Percentiles rank a stretch among this genome's conserved stretches.
Conservation (phyloP, 2,329 filamentous ascomycete genomes). For the Setomelanomma holmii region DNA sequence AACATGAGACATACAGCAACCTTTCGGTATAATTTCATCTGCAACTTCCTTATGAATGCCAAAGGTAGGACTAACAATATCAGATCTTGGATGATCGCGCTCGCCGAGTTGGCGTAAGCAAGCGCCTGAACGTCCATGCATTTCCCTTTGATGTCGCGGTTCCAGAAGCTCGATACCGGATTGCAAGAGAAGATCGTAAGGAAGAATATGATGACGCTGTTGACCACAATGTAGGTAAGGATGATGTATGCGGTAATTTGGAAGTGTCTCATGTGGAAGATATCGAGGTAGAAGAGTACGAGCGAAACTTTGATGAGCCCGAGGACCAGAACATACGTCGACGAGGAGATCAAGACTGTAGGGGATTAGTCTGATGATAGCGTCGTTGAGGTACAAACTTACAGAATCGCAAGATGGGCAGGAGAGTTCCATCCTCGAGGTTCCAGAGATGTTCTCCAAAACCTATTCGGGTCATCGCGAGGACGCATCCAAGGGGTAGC, state of each 20-base stretch:
- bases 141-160: slow-evolving; percentile 28
- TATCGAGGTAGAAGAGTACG: slow-evolving; percentile 32
- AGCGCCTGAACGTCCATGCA: slow-evolving; percentile 28
- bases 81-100: slow-evolving; percentile 27
- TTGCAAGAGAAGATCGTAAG: slow-evolving; percentile 29
- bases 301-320: slow-evolving; percentile 28
- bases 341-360: slow-evolving; percentile 27
- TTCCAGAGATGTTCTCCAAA: slow-evolving; percentile 37
- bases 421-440: slow-evolving; percentile 19
- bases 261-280: slow-evolving; percentile 26
- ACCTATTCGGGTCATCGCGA: slow-evolving; percentile 27
- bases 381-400: background rate
- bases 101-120: slow-evolving; percentile 26
- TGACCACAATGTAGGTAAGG: slow-evolving; percentile 18
- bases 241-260: slow-evolving; percentile 18
- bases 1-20: slow-evolving; percentile 32
- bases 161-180: slow-evolving; percentile 29
- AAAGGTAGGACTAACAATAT: slow-evolving; percentile 33
- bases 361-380: background rate
- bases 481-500: slow-evolving; percentile 20
- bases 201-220: slow-evolving; percentile 20
- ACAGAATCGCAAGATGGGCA: slow-evolving; percentile 23
- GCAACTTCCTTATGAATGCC: slow-evolving; percentile 18
- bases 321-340: slow-evolving; percentile 23
- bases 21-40: slow-evolving; percentile 25